phyloP scores from a whole-genome alignment of 805 yeast genomes.

The Wickerhamiella australiensis region DNA sequence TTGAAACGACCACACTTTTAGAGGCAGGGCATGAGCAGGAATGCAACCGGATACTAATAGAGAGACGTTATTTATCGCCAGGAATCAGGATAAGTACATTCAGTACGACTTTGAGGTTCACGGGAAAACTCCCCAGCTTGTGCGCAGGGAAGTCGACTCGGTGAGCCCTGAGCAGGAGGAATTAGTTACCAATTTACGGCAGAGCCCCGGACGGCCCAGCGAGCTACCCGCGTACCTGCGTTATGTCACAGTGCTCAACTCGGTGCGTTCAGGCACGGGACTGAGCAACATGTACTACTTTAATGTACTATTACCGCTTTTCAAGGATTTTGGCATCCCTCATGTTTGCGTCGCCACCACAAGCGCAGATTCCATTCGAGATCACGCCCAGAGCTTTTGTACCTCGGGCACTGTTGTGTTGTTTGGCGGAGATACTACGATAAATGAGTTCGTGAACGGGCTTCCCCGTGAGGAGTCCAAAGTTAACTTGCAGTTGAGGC shows the following conservation, averaged over 20 bases:
- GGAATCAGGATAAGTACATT: not conserved
- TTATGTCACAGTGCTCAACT: conserved; percentile 28
- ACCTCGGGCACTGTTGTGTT: conserved; percentile 40
- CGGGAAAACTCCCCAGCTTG: not conserved
- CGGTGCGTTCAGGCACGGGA: conserved; percentile 25
- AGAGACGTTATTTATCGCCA: not conserved
- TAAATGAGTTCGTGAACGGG: conserved; percentile 60
- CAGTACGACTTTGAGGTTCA: not conserved
- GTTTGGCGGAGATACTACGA: conserved; percentile 78
- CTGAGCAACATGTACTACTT: conserved; percentile 24
- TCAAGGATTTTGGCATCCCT: conserved; percentile 25
- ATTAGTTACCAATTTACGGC: not conserved
- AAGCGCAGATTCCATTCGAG: conserved; percentile 23
- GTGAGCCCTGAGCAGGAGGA: not conserved
- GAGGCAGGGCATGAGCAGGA: not conserved
- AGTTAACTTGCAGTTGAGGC: conserved; percentile 11
- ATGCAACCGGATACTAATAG: not conserved
- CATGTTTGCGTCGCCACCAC: conserved; percentile 30
- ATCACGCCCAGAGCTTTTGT: conserved; percentile 26
- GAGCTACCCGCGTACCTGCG: conserved; percentile 8
- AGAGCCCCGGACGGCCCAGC: not conserved
- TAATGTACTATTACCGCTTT: conserved; percentile 26
- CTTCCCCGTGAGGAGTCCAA: conserved; percentile 19
- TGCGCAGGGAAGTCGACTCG: not conserved
- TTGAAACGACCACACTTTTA: not conserved